Evolutionary conservation across 2,329 filamentous ascomycete genomes (phyloP), one percentile per base, ranked within the genome.

Genomic region (Ophiosphaerella korrae): DNA sequence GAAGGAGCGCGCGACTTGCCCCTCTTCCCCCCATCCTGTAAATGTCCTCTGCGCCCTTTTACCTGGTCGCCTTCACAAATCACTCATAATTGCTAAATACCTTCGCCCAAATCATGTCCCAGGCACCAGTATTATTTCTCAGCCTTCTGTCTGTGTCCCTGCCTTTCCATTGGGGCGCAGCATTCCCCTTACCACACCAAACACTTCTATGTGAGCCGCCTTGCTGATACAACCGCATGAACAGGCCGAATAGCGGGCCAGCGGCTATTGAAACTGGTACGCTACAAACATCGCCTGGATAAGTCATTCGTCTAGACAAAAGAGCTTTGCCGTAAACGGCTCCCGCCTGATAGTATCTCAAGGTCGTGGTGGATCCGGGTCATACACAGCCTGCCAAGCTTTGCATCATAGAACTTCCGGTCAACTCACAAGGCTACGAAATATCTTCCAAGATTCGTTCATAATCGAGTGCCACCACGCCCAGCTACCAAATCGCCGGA

Each of bases 171-270:
- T 11, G 62, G 45, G 66, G 65, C 65, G 66, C 63, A 67, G 66
- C 58, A 49, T 38, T 23, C n/a, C 24, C 26, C 24, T 42, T 50
- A 23, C 37, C 38, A 34, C 47, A 45, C 44, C 52, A 48, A 47
- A 59, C n/a, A 33, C 31, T 29, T 18, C 21, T 37, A 44, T 35
- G 16, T 47, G 32, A 37, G 45, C 14, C 42, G 16, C 31, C 12
- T 45, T 56, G 65, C 65, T 67, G 49, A 69, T 48, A 36, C 16
- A 42, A 32, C 45, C 37, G 38, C 31, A 41, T 33, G 41, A 38
- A 36, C 61, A 71, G 69, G 69, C 63, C 61, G 49, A 52, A 47
- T 57, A 55, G 14, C 37, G 50, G 53, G 60, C 53, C 55, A 48
- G 48, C 50, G 47, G 51, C 48, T 60, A 58, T 53, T 52, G 50